Evolutionary conservation across 805 yeast species (phyloP).

Genomic region (Torulaspora quercuum): DNA sequence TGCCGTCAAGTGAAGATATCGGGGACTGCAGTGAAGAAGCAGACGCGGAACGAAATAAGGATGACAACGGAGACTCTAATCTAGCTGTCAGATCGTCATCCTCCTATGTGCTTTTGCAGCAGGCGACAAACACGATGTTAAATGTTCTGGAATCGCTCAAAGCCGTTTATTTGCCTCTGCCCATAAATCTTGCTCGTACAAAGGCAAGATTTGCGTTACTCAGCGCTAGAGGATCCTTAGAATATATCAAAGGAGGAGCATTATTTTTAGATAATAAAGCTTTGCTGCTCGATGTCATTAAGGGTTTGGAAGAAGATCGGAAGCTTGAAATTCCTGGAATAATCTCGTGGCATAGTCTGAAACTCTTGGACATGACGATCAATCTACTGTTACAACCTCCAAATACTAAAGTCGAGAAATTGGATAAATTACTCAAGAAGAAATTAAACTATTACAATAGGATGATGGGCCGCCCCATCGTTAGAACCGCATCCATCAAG

Average conservation of each 20-base stretch:
- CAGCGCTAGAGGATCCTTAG: conserved; percentile 73
- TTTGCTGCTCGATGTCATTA: conserved; percentile 49
- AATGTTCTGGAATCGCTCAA: conserved; percentile 46
- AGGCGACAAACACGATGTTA: conserved; percentile 59
- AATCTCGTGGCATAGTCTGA: conserved; percentile 53
- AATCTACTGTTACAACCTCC: conserved; percentile 58
- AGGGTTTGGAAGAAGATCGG: conserved; percentile 51
- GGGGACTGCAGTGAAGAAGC: conserved; percentile 14
- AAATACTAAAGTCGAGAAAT: conserved; percentile 34
- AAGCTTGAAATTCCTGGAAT: conserved; percentile 57
- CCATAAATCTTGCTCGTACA: conserved; percentile 59
- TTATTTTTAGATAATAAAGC: conserved; percentile 65
- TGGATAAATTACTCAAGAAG: conserved; percentile 31
- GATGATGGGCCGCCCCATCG: conserved; percentile 26
- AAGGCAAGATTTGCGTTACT: conserved; percentile 60
- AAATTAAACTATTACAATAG: conserved; percentile 30
- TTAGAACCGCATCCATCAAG: conserved; percentile 9
- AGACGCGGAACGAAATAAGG: neutral
- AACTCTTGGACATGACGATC: conserved; percentile 55
- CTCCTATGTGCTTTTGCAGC: conserved; percentile 65
- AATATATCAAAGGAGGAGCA: conserved; percentile 80
- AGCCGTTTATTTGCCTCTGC: conserved; percentile 54
- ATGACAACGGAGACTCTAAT: conserved; percentile 7
- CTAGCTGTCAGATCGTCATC: conserved; percentile 42
- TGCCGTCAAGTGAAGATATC: conserved; percentile 17